Percentiles rank a stretch among this genome's conserved stretches.
Evolutionary conservation across 176 grass and related monocot genomes (phyloP).

Genomic region (Metroxylon sagu): DNA sequence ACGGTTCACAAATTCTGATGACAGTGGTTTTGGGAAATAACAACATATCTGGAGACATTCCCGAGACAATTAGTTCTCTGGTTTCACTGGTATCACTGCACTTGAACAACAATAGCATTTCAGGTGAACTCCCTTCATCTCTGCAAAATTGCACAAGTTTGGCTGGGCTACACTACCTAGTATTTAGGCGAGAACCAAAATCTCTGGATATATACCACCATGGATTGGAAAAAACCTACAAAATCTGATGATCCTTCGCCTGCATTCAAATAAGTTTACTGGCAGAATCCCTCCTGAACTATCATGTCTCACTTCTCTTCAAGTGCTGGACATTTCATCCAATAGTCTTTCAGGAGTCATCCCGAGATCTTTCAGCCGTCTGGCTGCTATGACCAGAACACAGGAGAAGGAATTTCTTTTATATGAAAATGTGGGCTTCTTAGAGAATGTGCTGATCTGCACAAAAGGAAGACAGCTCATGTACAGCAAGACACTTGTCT

Average conservation of each 20-base stretch:
- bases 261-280: neutral
- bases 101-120: neutral
- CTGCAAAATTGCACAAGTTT: neutral
- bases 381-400: neutral
- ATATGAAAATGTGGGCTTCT: neutral
- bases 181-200: neutral
- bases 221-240: constrained; percentile 1
- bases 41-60: constrained; percentile 10
- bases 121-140: neutral
- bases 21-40: constrained; percentile 21
- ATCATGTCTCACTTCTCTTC: neutral
- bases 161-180: no score
- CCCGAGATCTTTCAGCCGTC: neutral
- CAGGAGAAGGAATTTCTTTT: neutral
- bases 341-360: constrained; percentile 3
- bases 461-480: neutral
- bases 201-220: neutral
- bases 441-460: neutral
- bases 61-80: constrained; percentile 1
- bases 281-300: neutral
- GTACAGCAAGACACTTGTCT: neutral
- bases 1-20: neutral
- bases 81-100: neutral
- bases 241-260: neutral
- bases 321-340: neutral